phyloP scores from a whole-genome alignment of 2,329 filamentous ascomycete genomes.

The Seiridium unicorne region DNA sequence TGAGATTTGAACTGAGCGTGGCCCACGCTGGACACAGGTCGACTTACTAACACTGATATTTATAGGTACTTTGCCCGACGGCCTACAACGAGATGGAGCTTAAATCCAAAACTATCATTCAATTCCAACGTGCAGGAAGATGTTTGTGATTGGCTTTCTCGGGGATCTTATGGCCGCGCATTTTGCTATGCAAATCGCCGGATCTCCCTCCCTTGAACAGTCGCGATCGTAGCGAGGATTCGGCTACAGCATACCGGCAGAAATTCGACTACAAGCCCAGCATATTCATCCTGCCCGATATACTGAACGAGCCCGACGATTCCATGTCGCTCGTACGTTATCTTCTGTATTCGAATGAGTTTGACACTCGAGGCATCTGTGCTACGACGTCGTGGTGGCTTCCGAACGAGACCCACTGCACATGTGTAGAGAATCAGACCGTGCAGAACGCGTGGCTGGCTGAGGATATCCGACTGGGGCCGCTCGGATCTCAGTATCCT shows the following conservation, averaged over 20 bases:
- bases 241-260: neutral
- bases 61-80: too few species aligned
- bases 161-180: neutral
- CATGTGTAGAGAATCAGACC: too few species aligned
- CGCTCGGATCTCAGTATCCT: conserved; percentile 35
- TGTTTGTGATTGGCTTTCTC: neutral
- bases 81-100: too few species aligned
- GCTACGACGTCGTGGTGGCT: conserved; percentile 36
- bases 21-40: too few species aligned
- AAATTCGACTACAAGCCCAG: conserved; percentile 16
- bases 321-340: conserved; percentile 31
- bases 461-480: conserved; percentile 42
- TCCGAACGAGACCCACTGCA: conserved; percentile 25
- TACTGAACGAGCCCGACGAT: conserved; percentile 36
- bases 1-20: too few species aligned
- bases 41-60: too few species aligned
- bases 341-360: conserved; percentile 35
- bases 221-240: neutral
- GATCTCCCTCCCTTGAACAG: neutral
- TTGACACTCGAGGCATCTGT: conserved; percentile 32
- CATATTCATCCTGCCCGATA: conserved; percentile 33
- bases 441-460: too few species aligned
- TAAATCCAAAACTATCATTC: neutral
- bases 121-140: neutral
- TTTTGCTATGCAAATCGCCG: neutral